Percentiles rank a stretch among this genome's conserved stretches.
Evolutionary conservation across 1,139 yeast species (phyloP).

Genomic region (Eremothecium sinecaudum): DNA sequence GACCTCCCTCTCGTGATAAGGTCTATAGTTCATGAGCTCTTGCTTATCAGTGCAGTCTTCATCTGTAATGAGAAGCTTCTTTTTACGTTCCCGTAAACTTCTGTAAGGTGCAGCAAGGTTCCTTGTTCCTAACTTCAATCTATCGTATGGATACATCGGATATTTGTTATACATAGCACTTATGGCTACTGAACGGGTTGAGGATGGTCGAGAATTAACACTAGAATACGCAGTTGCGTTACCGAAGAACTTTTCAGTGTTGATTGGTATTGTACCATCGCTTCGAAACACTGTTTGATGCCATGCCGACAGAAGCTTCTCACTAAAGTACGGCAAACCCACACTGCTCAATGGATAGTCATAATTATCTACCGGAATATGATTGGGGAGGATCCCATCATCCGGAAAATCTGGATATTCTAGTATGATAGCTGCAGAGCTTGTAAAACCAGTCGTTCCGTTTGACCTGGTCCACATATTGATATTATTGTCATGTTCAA

Average conservation of each 20-base stretch:
- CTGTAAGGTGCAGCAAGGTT: constrained; percentile 43
- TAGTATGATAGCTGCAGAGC: constrained; percentile 31
- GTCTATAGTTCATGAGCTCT: constrained; percentile 22
- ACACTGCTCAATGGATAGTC: constrained; percentile 54
- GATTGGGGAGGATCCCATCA: constrained; percentile 28
- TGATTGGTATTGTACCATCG: constrained; percentile 44
- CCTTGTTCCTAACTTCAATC: constrained; percentile 45
- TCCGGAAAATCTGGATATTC: constrained; percentile 32
- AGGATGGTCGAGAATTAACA: background rate
- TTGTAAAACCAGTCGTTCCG: constrained; percentile 30
- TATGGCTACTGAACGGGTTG: constrained; percentile 1
- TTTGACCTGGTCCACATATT: constrained; percentile 55
- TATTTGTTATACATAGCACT: constrained; percentile 5
- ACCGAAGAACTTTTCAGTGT: constrained; percentile 14
- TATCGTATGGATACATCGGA: constrained; percentile 38
- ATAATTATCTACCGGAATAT: constrained; percentile 38
- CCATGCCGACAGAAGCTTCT: constrained; percentile 73
- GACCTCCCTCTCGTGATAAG: constrained; percentile 30
- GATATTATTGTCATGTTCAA: constrained; percentile 54
- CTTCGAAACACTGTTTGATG: constrained; percentile 49
- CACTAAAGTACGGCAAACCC: constrained; percentile 84
- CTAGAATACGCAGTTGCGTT: background rate
- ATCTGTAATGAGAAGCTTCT: constrained; percentile 20
- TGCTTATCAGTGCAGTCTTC: constrained; percentile 17
- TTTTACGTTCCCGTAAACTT: constrained; percentile 57